phyloP scores from a whole-genome alignment of 2,329 filamentous ascomycete genomes.

The Neocucurbitaria cava region DNA sequence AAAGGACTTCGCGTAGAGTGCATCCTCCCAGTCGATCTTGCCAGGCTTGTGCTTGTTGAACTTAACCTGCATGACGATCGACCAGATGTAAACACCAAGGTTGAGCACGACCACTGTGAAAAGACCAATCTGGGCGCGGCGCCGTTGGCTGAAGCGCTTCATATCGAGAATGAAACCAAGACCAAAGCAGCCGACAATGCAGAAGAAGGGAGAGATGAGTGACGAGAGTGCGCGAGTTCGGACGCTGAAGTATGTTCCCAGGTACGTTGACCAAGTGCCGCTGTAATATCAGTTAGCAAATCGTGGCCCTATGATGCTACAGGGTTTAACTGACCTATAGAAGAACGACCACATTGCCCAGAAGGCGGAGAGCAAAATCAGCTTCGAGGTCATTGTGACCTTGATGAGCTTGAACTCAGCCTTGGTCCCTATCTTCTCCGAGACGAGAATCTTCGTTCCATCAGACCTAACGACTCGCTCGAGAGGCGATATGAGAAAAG shows the following conservation, averaged over 20 bases:
- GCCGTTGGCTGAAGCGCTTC: constrained; percentile 67
- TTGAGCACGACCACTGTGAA: constrained; percentile 56
- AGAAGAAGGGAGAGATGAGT: constrained; percentile 58
- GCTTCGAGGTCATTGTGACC: constrained; percentile 45
- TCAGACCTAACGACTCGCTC: constrained; percentile 56
- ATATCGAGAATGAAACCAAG: constrained; percentile 66
- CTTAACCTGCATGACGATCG: constrained; percentile 55
- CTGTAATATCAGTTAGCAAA: constrained; percentile 25
- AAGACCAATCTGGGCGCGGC: constrained; percentile 56
- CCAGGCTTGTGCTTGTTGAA: constrained; percentile 52
- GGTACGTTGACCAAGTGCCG: constrained; percentile 56
- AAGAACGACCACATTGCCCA: constrained; percentile 59
- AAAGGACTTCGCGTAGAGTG: constrained; percentile 52
- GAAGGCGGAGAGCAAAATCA: constrained; percentile 50
- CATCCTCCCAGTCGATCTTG: constrained; percentile 57
- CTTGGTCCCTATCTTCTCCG: constrained; percentile 51
- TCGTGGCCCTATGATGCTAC: background rate
- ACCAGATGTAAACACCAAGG: constrained; percentile 59
- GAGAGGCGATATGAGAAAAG: constrained; percentile 56
- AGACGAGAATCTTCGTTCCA: constrained; percentile 52
- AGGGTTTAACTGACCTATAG: constrained; percentile 36
- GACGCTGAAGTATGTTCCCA: constrained; percentile 55
- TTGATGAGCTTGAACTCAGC: constrained; percentile 50
- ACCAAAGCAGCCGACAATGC: constrained; percentile 59
- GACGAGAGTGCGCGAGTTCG: constrained; percentile 55